Evolutionary conservation across 192 early-diverging fungal genomes (phyloP).

Genomic region (Chytriomyces sp.): DNA sequence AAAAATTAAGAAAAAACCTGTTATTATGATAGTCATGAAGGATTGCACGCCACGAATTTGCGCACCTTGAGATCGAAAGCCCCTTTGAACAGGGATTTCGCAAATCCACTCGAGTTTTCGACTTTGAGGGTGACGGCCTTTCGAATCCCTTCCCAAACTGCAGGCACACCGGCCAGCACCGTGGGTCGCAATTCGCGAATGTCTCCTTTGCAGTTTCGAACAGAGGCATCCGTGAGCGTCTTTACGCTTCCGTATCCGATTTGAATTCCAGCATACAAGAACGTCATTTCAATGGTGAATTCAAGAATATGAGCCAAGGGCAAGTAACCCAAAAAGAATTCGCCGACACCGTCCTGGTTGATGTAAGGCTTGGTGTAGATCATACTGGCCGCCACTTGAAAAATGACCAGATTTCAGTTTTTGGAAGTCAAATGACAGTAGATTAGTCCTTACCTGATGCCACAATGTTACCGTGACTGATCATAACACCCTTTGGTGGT

Average conservation of each 20-base stretch:
- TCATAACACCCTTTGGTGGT: slow-evolving; percentile 71
- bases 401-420: slow-evolving; percentile 90
- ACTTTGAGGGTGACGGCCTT: slow-evolving; percentile 79
- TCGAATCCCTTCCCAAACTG: slow-evolving; percentile 82
- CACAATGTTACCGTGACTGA: slow-evolving; percentile 81
- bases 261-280: slow-evolving; percentile 47
- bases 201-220: slow-evolving; percentile 73
- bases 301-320: slow-evolving; percentile 91
- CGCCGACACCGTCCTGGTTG: slow-evolving; percentile 51
- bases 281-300: slow-evolving; percentile 82
- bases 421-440: slow-evolving; percentile 25
- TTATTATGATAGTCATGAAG: too few species aligned
- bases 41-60: neutral
- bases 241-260: slow-evolving; percentile 72
- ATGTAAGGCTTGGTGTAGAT: slow-evolving; percentile 66
- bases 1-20: neutral
- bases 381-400: slow-evolving; percentile 36
- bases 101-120: slow-evolving; percentile 50
- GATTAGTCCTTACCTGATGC: slow-evolving; percentile 52
- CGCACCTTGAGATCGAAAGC: slow-evolving; percentile 62
- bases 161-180: slow-evolving; percentile 75
- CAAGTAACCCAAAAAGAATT: slow-evolving; percentile 63
- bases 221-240: slow-evolving; percentile 70
- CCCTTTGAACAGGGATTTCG: slow-evolving; percentile 75
- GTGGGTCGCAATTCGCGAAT: slow-evolving; percentile 71